Conservation (phyloP, 2,329 filamentous ascomycete genomes). For the Trichoderma sp. region DNA sequence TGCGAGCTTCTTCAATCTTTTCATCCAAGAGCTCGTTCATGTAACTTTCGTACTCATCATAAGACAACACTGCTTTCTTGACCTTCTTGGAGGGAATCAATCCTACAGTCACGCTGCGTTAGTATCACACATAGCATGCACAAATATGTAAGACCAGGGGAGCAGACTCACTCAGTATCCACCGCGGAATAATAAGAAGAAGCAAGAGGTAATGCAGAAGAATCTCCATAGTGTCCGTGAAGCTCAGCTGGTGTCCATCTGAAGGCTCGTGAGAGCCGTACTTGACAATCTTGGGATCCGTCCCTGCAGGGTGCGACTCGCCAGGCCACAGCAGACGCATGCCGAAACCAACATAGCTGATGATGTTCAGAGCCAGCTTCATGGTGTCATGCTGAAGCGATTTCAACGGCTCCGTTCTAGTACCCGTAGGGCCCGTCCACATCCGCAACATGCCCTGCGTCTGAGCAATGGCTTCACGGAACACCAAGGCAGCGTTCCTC, state of each 20-base stretch:
- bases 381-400: constrained; percentile 66
- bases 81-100: constrained; percentile 53
- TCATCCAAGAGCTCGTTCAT: constrained; percentile 68
- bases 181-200: constrained; percentile 60
- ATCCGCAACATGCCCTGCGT: constrained; percentile 60
- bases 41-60: constrained; percentile 66
- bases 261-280: constrained; percentile 49
- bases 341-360: constrained; percentile 71
- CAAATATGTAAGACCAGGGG: neutral
- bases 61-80: constrained; percentile 54
- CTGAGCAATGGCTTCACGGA: constrained; percentile 62
- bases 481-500: constrained; percentile 69
- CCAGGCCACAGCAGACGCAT: constrained; percentile 63
- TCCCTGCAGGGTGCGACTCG: constrained; percentile 49
- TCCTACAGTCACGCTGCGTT: constrained; percentile 31
- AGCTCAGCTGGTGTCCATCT: constrained; percentile 63
- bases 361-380: constrained; percentile 58
- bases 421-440: constrained; percentile 49
- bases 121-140: neutral
- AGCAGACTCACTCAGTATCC: constrained; percentile 51
- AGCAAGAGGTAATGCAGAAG: constrained; percentile 65
- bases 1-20: constrained; percentile 51
- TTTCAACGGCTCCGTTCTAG: constrained; percentile 47
- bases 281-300: constrained; percentile 49
- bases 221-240: constrained; percentile 61